Evolutionary conservation across 768 basidiomycete genomes (phyloP).

Genomic region (Artomyces pyxidatus): DNA sequence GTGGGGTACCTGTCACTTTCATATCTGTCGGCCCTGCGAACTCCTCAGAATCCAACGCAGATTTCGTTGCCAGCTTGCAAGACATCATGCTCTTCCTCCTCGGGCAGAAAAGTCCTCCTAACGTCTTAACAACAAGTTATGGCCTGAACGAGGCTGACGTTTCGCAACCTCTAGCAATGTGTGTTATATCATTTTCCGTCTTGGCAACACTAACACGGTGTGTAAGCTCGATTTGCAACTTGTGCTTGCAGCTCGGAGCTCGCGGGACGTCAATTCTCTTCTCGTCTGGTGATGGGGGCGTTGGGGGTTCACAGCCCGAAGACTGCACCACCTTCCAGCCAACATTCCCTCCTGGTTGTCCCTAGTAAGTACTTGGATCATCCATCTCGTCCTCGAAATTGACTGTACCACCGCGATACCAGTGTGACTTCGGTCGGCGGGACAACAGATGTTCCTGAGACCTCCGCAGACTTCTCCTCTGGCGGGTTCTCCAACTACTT

Average conservation of each 20-base stretch:
- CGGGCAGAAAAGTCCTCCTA: slow-evolving; percentile 9
- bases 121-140: slow-evolving; percentile 17
- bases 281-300: slow-evolving; percentile 17
- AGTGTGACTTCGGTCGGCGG: slow-evolving; percentile 22
- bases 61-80: slow-evolving; percentile 2
- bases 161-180: neutral
- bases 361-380: neutral
- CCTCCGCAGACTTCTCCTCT: slow-evolving; percentile 4
- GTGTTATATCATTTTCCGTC: neutral
- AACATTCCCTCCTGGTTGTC: slow-evolving; percentile 13
- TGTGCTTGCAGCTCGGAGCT: slow-evolving; percentile 28
- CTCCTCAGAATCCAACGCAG: slow-evolving; percentile 7
- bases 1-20: slow-evolving; percentile 18
- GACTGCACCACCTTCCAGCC: slow-evolving; percentile 7
- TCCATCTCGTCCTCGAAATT: neutral
- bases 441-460: slow-evolving; percentile 19
- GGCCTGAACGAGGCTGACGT: slow-evolving; percentile 13
- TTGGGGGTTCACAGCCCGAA: slow-evolving; percentile 8
- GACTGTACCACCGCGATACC: neutral
- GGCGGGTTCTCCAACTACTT: slow-evolving; percentile 12
- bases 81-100: slow-evolving; percentile 12
- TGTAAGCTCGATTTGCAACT: slow-evolving; percentile 27
- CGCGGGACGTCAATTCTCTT: slow-evolving; percentile 24
- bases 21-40: slow-evolving; percentile 23
- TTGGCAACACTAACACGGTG: no score